A percentile compares a stretch with the other conserved stretches of the same genome.
phyloP scores from a whole-genome alignment of 106 monocot genomes.

The Ottelia alismoides region DNA sequence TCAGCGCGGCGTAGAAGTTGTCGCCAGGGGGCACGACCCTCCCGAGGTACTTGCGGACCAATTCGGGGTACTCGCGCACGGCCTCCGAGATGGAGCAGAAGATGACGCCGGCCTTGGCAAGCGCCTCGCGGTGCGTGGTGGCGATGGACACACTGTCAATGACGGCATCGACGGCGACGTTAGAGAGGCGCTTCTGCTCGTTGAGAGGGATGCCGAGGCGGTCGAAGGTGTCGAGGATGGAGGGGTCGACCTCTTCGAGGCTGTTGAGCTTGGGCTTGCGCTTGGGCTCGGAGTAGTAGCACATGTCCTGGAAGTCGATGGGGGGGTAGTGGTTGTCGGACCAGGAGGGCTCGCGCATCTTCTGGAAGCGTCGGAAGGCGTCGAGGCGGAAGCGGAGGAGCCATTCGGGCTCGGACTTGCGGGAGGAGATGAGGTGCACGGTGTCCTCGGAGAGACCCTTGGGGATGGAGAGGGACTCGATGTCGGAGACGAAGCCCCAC shows the following conservation, averaged over 20 bases:
- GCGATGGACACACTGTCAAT: slow-evolving; percentile 81
- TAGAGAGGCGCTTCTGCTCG: slow-evolving; percentile 72
- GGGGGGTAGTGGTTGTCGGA: no score
- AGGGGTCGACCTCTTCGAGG: slow-evolving; percentile 66
- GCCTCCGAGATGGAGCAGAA: slow-evolving; percentile 89
- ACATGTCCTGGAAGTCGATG: slow-evolving; percentile 58
- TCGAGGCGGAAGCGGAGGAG: slow-evolving; percentile 60
- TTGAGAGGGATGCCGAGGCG: slow-evolving; percentile 55
- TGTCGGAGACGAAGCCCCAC: no score
- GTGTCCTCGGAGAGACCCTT: no score
- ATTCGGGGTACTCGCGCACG: slow-evolving; percentile 56
- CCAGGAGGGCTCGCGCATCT: no score
- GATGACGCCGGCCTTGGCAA: slow-evolving; percentile 64
- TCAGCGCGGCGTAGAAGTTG: slow-evolving; percentile 81
- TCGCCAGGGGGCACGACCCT: slow-evolving; percentile 51
- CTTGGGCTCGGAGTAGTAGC: slow-evolving; percentile 71
- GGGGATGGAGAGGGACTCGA: no score
- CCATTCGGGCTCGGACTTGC: slow-evolving; percentile 63
- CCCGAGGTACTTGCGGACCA: slow-evolving; percentile 51
- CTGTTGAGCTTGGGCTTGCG: slow-evolving; percentile 54
- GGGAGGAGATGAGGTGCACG: slow-evolving; percentile 47
- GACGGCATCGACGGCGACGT: slow-evolving; percentile 80
- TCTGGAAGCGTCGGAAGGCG: slow-evolving; percentile 41
- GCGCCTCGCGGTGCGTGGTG: slow-evolving; percentile 60
- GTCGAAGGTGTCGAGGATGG: slow-evolving; percentile 51